Conservation (phyloP, 164 flowering plant genomes). For the Vitis rotundifolia region DNA sequence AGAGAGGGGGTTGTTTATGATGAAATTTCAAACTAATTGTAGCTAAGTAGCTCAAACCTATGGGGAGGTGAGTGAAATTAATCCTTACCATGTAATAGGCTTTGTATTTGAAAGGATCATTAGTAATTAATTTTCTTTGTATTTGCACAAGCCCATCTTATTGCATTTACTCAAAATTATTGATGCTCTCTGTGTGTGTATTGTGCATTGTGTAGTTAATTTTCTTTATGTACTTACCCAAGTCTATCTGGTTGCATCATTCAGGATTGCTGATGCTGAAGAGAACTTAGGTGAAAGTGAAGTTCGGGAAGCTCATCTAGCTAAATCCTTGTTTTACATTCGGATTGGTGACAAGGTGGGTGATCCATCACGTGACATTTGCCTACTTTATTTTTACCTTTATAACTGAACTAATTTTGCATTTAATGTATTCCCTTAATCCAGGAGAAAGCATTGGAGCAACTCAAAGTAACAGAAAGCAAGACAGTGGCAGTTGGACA, state of each 20-base stretch:
- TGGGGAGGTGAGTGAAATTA: too few relatives aligned
- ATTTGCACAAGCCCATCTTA: too few relatives aligned
- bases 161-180: too few relatives aligned
- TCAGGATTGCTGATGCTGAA: slow-evolving; percentile 96
- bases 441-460: slow-evolving; percentile 91
- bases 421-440: slow-evolving; percentile 1
- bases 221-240: neutral
- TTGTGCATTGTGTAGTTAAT: neutral
- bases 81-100: too few relatives aligned
- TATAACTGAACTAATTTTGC: neutral
- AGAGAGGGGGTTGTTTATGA: too few relatives aligned
- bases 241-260: slow-evolving; percentile 4
- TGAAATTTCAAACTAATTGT: too few relatives aligned
- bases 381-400: neutral
- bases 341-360: slow-evolving; percentile 85
- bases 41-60: too few relatives aligned
- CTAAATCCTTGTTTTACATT: slow-evolving; percentile 83
- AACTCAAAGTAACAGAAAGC: slow-evolving; percentile 87
- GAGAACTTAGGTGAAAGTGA: slow-evolving; percentile 98
- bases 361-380: neutral
- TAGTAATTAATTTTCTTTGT: too few relatives aligned
- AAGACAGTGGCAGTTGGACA: slow-evolving; percentile 99
- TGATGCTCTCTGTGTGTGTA: too few relatives aligned
- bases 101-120: too few relatives aligned
- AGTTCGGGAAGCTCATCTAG: slow-evolving; percentile 97